phyloP scores from a whole-genome alignment of 208 protist genomes.

The Entamoeba dispar region DNA sequence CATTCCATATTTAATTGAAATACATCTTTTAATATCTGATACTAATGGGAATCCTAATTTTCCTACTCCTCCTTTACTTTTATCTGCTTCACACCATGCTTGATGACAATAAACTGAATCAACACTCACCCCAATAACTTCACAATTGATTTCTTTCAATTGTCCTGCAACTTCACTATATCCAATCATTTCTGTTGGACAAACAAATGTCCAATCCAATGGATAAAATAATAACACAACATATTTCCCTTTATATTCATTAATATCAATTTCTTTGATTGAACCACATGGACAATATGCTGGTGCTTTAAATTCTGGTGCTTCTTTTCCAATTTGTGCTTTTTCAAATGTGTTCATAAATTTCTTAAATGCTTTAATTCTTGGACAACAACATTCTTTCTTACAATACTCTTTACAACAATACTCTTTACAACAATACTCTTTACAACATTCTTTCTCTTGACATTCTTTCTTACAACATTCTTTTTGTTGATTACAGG shows the following conservation, averaged over 20 bases:
- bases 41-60: too few species aligned
- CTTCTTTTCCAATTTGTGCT: not conserved
- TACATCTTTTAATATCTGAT: too few species aligned
- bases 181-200: constrained; percentile 20
- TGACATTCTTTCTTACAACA: too few species aligned
- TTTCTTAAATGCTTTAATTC: too few species aligned
- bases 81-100: too few species aligned
- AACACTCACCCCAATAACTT: not conserved
- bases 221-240: constrained; percentile 18
- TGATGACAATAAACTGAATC: constrained; percentile 60
- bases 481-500: too few species aligned
- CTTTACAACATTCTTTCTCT: too few species aligned
- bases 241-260: constrained; percentile 16
- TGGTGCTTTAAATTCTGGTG: not conserved
- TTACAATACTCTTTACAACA: too few species aligned
- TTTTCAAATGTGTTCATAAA: not conserved
- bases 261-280: not conserved
- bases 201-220: constrained; percentile 25
- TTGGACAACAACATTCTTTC: too few species aligned
- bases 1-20: too few species aligned
- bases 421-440: too few species aligned
- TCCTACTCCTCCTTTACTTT: too few species aligned
- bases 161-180: not conserved
- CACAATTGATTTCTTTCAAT: constrained; percentile 1
- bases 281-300: not conserved